Evolutionary conservation across 345 rosid species (phyloP), one percentile per base, ranked within the genome.

Genomic region (Microthlaspi erraticum): DNA sequence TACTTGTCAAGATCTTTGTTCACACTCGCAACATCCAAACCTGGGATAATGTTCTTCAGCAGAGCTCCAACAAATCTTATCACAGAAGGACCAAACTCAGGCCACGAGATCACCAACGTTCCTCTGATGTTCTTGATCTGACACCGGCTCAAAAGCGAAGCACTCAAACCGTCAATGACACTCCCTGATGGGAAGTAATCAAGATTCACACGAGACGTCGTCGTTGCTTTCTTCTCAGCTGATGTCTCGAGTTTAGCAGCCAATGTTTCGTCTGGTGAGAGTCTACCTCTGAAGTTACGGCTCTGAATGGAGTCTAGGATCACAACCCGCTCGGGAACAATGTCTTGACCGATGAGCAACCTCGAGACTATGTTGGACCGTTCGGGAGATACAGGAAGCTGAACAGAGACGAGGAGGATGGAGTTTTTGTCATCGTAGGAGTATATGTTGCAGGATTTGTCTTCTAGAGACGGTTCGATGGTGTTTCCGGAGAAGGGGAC

Each of bases 161-260:
- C 95, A 54, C 89, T 83, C 58, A 91, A 66, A 73, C 99, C 97
- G 51, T 94, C 96, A 8, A 87, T 70, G 76, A 89, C 73, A 73
- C 99, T 94, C 34, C 95, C 97, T 5, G 97, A 91, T 39, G 99
- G 97, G 46, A 86, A 89, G 82, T 91, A 84, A 57, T 88, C 91
- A 5, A 94, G 66, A 64, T 76, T 86, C 54, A 82, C 79, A 5
- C 80, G 81, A 38, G 19, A 71, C 14, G 31, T 51, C 18, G 59
- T 80, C 14, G 31, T 46, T 18, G 59, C 81, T 53, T 77, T 83
- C 73, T 90, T 83, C 84, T 86, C 94, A 2, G 77, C 63, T 0
- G 81, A 78, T 37, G 97, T 87, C 84, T 93, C 98, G 68, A 93
- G 82, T 87, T 93, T 93, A 74, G 85, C 84, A 41, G 85, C 85